A percentile compares a stretch with the other conserved stretches of the same genome.
These are phyloP conservation scores for Cicer chorassanicum DNA, from an alignment of 306 rosid species.

Conservation along the genomic window DNA sequence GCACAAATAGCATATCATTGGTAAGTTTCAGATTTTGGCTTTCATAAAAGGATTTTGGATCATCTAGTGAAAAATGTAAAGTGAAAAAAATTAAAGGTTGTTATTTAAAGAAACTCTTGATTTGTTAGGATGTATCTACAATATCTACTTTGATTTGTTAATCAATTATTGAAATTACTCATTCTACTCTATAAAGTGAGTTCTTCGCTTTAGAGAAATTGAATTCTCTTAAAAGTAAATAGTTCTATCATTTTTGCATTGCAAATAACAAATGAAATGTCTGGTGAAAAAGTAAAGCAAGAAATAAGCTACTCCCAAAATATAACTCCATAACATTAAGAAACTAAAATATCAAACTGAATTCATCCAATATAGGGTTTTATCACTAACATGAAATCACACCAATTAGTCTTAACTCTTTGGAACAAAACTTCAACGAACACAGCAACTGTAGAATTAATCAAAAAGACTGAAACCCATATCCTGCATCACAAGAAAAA, in stretches of 20 bases:
- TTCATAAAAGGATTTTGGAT: too few relatives aligned
- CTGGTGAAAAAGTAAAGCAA: not conserved
- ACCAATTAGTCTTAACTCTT: conserved; percentile 20
- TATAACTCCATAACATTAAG: conserved; percentile 25
- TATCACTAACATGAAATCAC: not conserved
- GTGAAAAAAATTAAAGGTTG: too few relatives aligned
- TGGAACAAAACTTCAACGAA: conserved; percentile 42
- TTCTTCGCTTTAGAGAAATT: too few relatives aligned
- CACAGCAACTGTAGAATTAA: conserved; percentile 40
- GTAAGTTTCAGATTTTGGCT: too few relatives aligned
- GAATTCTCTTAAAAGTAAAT: too few relatives aligned
- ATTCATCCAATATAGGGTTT: conserved; percentile 12
- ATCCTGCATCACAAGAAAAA: conserved; percentile 65
- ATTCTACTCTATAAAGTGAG: too few relatives aligned
- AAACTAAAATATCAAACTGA: conserved; percentile 33
- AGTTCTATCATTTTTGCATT: not conserved
- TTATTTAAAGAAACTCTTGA: too few relatives aligned
- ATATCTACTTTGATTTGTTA: too few relatives aligned
- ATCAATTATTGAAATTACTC: too few relatives aligned
- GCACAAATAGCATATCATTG: too few relatives aligned
- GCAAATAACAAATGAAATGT: not conserved
- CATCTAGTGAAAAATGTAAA: too few relatives aligned
- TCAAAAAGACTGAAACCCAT: conserved; percentile 88
- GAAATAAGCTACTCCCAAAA: conserved; percentile 12
- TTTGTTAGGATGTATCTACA: too few relatives aligned